Conservation (phyloP, 768 basidiomycete species). For the Stropharia rugosoannulata region DNA sequence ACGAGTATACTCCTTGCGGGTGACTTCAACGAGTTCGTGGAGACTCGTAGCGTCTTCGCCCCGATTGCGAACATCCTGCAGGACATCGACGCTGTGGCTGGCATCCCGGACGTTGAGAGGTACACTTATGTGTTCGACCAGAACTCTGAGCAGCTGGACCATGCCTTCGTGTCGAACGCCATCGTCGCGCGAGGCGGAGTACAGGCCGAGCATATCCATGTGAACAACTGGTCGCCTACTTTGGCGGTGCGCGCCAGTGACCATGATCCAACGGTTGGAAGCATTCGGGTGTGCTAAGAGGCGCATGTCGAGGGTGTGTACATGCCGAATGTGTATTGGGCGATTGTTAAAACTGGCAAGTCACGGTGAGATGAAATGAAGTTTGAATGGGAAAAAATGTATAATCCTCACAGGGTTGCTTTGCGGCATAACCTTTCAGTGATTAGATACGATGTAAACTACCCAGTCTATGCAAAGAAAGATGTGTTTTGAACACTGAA, state of each 20-base stretch:
- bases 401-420: no score
- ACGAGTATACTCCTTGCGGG: constrained; percentile 56
- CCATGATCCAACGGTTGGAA: constrained; percentile 60
- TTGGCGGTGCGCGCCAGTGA: constrained; percentile 47
- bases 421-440: no score
- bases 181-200: constrained; percentile 35
- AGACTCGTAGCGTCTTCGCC: constrained; percentile 50
- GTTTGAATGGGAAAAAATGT: no score
- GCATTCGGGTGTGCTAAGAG: constrained; percentile 39
- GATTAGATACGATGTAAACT: no score
- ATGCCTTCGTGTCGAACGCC: constrained; percentile 51
- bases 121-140: constrained; percentile 66
- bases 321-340: neutral
- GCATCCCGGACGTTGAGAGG: constrained; percentile 46
- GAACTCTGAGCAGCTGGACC: constrained; percentile 59
- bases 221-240: constrained; percentile 55
- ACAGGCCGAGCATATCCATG: constrained; percentile 57
- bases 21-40: constrained; percentile 61
- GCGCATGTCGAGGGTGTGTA: neutral
- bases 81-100: constrained; percentile 53
- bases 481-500: no score
- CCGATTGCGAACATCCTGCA: constrained; percentile 38
- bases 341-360: no score
- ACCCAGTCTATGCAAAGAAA: no score
- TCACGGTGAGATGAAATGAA: no score